Conservation (phyloP, 2,329 filamentous ascomycete species). For the Botryotinia narcissicola region DNA sequence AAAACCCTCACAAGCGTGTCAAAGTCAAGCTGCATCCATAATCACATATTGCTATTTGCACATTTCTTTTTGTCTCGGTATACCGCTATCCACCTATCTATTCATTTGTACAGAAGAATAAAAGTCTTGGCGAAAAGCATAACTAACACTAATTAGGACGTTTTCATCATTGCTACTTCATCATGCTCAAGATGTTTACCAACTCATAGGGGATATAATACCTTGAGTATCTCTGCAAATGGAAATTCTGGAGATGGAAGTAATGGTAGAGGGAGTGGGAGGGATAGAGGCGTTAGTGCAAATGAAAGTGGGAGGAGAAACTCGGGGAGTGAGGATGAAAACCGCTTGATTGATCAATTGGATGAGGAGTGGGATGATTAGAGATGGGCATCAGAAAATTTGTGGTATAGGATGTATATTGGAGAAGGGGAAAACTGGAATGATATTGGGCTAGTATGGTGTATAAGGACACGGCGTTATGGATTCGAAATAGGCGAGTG, state of each 20-base stretch:
- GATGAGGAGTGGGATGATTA: constrained; percentile 96
- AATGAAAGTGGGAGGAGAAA: constrained; percentile 7
- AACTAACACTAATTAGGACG: constrained; percentile 47
- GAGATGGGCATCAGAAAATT: background rate
- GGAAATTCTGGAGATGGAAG: constrained; percentile 43
- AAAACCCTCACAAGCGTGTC: constrained; percentile 14
- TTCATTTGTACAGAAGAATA: background rate
- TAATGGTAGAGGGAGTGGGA: background rate
- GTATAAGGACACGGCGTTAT: constrained; percentile 3
- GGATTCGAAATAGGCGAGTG: background rate
- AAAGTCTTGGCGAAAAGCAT: constrained; percentile 9
- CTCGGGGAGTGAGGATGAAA: constrained; percentile 69
- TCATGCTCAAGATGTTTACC: constrained; percentile 68
- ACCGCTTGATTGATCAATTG: constrained; percentile 88
- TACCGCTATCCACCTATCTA: constrained; percentile 17
- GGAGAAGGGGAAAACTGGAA: background rate
- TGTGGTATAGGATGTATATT: background rate
- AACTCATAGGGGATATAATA: constrained; percentile 63
- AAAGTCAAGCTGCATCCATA: background rate
- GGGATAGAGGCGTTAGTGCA: constrained; percentile 1
- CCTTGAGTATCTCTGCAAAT: constrained; percentile 55
- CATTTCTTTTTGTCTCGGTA: constrained; percentile 12
- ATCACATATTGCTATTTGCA: background rate
- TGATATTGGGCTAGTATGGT: background rate
- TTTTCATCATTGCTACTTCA: constrained; percentile 66